These are phyloP conservation scores for Xylaria palmicola DNA, from an alignment of 495 filamentous ascomycete genomes.

Conservation along the genomic window DNA sequence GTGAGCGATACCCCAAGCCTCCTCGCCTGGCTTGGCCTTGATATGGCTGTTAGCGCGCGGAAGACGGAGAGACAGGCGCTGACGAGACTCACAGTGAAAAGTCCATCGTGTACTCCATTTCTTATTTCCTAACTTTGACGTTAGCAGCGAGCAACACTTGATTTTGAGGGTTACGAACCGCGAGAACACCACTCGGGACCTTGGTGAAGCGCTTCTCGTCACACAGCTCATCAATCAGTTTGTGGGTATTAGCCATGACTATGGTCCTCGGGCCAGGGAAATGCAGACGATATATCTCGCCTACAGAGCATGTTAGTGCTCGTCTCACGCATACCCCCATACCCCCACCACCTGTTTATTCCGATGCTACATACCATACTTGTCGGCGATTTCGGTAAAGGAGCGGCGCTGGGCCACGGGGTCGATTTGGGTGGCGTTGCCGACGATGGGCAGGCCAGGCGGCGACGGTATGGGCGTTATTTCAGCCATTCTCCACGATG, in stretches of 20 bases:
- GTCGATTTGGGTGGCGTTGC: slow-evolving; percentile 28
- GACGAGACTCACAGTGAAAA: slow-evolving; percentile 55
- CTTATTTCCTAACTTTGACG: slow-evolving; percentile 48
- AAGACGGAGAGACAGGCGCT: neutral
- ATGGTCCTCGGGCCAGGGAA: slow-evolving; percentile 21
- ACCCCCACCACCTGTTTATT: neutral
- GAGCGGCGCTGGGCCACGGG: slow-evolving; percentile 21
- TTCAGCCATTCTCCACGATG: slow-evolving; percentile 18
- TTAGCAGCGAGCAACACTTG: neutral
- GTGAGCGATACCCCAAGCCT: slow-evolving; percentile 72
- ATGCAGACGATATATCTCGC: slow-evolving; percentile 30
- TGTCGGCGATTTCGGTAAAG: slow-evolving; percentile 27
- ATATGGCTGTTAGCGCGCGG: slow-evolving; percentile 1
- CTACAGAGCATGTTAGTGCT: slow-evolving; percentile 13
- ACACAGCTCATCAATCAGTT: slow-evolving; percentile 63
- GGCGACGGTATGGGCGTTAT: slow-evolving; percentile 31
- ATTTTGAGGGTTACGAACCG: neutral
- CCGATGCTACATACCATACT: slow-evolving; percentile 27
- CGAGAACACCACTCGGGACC: slow-evolving; percentile 34
- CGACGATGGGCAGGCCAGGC: slow-evolving; percentile 28
- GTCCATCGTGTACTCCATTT: slow-evolving; percentile 60
- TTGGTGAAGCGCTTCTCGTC: slow-evolving; percentile 69
- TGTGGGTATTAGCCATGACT: slow-evolving; percentile 51
- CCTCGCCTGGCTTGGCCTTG: slow-evolving; percentile 55
- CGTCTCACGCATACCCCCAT: neutral